phyloP scores from a whole-genome alignment of 2,329 filamentous ascomycete species.

The Curvularia lunata region DNA sequence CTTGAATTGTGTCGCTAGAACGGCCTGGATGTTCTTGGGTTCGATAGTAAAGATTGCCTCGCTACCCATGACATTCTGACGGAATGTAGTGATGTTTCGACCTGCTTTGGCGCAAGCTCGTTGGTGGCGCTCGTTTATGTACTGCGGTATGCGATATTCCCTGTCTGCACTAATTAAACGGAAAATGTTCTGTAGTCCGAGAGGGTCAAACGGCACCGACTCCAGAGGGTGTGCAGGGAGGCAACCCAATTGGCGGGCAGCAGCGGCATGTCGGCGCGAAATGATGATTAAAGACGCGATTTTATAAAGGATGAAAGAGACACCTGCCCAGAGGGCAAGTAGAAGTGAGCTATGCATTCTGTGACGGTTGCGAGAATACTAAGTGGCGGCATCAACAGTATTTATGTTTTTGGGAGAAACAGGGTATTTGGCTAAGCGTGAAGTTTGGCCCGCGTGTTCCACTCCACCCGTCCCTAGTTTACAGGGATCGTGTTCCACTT shows the following conservation, averaged over 20 bases:
- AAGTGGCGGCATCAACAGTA: background rate
- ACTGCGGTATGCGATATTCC: constrained; percentile 42
- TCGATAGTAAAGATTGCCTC: constrained; percentile 46
- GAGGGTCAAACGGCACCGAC: constrained; percentile 51
- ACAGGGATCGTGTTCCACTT: background rate
- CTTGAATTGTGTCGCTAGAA: constrained; percentile 55
- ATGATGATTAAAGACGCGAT: constrained; percentile 33
- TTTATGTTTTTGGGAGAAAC: background rate
- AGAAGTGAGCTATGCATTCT: constrained; percentile 40
- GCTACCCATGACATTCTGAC: constrained; percentile 26
- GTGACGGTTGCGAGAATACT: background rate
- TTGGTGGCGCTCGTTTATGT: constrained; percentile 27
- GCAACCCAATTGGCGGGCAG: constrained; percentile 52
- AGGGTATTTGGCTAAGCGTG: background rate
- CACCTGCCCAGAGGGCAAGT: constrained; percentile 36
- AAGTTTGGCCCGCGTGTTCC: background rate
- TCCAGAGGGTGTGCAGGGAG: constrained; percentile 48
- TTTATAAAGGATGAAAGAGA: constrained; percentile 43
- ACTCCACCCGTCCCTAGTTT: background rate
- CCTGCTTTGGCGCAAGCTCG: constrained; percentile 27
- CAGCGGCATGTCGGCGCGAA: constrained; percentile 42
- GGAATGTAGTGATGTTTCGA: constrained; percentile 36
- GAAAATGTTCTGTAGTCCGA: constrained; percentile 58
- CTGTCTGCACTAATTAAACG: constrained; percentile 50
- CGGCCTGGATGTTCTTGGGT: constrained; percentile 54